Evolutionary conservation across 345 rosid species (phyloP).

Genomic region (Euphorbia lathyris): DNA sequence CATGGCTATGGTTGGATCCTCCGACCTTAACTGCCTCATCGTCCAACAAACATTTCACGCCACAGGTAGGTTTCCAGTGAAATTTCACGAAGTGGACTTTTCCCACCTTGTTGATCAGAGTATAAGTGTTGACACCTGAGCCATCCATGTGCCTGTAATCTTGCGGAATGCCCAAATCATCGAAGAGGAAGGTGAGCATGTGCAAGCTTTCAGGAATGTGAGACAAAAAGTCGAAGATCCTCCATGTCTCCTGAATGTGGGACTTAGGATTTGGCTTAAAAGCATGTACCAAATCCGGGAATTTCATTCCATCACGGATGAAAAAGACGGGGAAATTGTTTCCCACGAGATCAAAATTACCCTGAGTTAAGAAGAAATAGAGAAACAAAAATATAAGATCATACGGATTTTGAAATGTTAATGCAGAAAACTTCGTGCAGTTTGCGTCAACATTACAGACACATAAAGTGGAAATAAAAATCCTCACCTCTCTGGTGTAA

Average conservation of each 20-base stretch:
- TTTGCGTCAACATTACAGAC: too few relatives aligned
- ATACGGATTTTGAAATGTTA: background rate
- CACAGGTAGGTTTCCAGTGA: constrained; percentile 98
- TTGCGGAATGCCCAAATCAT: constrained; percentile 86
- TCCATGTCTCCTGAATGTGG: constrained; percentile 95
- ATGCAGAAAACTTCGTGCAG: background rate
- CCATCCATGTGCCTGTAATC: constrained; percentile 99
- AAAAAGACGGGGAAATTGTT: constrained; percentile 98
- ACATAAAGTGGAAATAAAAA: background rate
- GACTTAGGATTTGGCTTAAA: constrained; percentile 97
- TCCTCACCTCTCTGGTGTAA: constrained; percentile 91
- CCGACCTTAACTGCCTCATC: constrained; percentile 89
- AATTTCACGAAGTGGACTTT: constrained; percentile 79
- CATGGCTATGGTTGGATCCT: constrained; percentile 96
- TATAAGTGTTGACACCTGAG: constrained; percentile 79
- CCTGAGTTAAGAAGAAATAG: constrained; percentile 42
- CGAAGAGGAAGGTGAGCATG: constrained; percentile 84
- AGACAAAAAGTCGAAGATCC: constrained; percentile 89
- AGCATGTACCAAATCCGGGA: constrained; percentile 93
- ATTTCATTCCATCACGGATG: constrained; percentile 91
- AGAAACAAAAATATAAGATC: background rate
- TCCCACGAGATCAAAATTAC: constrained; percentile 98
- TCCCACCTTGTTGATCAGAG: constrained; percentile 85
- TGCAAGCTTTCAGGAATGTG: constrained; percentile 93
- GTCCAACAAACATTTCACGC: constrained; percentile 70